phyloP scores from a whole-genome alignment of 768 basidiomycete species.

The Scleroderma citrinum region DNA sequence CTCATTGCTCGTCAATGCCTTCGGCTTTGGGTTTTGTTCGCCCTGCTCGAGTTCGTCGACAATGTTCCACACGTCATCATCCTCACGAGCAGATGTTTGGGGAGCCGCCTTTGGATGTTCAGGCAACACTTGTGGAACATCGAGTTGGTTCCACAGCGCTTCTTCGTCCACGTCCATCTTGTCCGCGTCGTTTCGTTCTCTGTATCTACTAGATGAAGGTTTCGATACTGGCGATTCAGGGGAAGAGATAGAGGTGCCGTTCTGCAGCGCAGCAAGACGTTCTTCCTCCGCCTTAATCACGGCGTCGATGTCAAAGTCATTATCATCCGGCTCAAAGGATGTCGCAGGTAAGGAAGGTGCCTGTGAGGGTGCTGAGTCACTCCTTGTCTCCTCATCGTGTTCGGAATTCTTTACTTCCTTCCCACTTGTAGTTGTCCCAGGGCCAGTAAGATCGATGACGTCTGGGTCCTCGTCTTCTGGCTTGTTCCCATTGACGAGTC shows the following conservation, averaged over 20 bases:
- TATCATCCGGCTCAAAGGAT: constrained; percentile 38
- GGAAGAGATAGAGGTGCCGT: constrained; percentile 1
- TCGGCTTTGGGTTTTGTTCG: constrained; percentile 4
- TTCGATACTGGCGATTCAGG: constrained; percentile 3
- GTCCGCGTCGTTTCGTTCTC: constrained; percentile 4
- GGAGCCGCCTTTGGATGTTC: constrained; percentile 5
- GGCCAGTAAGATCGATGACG: constrained; percentile 26
- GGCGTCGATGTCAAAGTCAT: constrained; percentile 49
- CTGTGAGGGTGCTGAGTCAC: constrained; percentile 31
- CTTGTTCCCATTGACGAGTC: constrained; percentile 33
- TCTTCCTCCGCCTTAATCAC: constrained; percentile 42
- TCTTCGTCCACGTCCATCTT: constrained; percentile 34
- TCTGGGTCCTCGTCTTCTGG: constrained; percentile 13
- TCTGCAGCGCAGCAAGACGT: constrained; percentile 21
- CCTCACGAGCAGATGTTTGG: constrained; percentile 19
- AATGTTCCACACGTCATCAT: constrained; percentile 72
- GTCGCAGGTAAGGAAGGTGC: constrained; percentile 34
- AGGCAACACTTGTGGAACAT: background rate
- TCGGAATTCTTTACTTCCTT: constrained; percentile 12
- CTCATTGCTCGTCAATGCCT: constrained; percentile 6
- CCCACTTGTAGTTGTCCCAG: constrained; percentile 23
- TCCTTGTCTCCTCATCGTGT: constrained; percentile 7
- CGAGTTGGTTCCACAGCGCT: constrained; percentile 30
- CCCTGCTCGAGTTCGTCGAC: constrained; percentile 48
- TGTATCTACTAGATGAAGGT: constrained; percentile 6